Evolutionary conservation across 1,284 basidiomycete species (phyloP).

Genomic region (Microbotryomycetes sp.): DNA sequence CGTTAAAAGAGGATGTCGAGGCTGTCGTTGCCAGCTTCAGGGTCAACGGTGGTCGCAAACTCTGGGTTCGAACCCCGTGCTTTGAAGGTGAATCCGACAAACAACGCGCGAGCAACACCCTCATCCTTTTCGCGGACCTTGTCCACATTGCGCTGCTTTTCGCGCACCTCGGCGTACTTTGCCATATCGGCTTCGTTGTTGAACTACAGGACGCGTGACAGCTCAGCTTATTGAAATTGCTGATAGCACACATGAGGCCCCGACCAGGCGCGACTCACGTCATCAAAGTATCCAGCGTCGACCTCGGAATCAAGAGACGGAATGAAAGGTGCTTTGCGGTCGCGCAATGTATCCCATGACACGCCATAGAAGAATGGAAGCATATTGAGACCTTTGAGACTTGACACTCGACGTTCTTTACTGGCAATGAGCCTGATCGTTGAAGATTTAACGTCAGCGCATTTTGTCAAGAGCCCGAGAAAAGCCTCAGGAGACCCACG

Average conservation of each 20-base stretch:
- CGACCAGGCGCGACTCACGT: constrained; percentile 63
- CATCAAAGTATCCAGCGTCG: constrained; percentile 98
- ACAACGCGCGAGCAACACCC: constrained; percentile 54
- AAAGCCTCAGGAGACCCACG: constrained; percentile 59
- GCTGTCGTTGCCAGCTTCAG: too few species aligned
- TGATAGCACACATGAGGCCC: background rate
- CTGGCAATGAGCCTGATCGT: constrained; percentile 64
- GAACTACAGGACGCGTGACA: constrained; percentile 14
- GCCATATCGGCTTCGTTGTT: constrained; percentile 78
- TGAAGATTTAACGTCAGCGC: constrained; percentile 60
- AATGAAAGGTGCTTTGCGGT: constrained; percentile 82
- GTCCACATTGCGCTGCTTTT: constrained; percentile 94
- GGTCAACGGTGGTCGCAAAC: too few species aligned
- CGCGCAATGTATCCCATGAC: constrained; percentile 71
- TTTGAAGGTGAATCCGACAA: constrained; percentile 92
- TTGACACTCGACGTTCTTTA: constrained; percentile 69
- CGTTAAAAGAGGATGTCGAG: too few species aligned
- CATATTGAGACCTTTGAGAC: constrained; percentile 62
- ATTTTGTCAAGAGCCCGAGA: constrained; percentile 70
- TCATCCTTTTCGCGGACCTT: constrained; percentile 81
- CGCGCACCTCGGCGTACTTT: constrained; percentile 82
- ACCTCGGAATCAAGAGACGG: constrained; percentile 91
- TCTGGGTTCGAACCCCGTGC: constrained; percentile 1
- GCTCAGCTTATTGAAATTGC: too few species aligned
- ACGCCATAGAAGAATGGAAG: constrained; percentile 80